Base-by-base conservation (phyloP, 2,329 filamentous ascomycete genomes). In the Aspergillus novoparasiticus region DNA sequence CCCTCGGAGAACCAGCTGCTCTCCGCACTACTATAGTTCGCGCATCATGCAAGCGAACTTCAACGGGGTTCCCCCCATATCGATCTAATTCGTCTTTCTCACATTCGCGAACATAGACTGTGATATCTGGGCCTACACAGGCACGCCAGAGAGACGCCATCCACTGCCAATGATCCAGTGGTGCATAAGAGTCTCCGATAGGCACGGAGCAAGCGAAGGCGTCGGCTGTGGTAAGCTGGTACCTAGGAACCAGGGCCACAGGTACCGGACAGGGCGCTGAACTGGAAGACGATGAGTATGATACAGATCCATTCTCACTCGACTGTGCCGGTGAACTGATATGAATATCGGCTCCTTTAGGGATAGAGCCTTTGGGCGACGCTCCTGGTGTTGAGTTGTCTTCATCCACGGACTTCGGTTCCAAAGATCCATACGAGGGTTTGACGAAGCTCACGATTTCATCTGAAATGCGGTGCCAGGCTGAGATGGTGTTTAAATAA, bases 161-260 rank as follows among this genome's bases (percentile, higher is more conserved):
- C 94, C 94, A 98, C 77, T 96, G 91, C 93, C 94, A 98, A 79
- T 98, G 94, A 71, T 96, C 93, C n/a, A 91, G 85, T 0, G 91
- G 89, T 19, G 88, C 86, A 76, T 96, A 97, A 8, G 85, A 83
- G 73, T 96, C 93, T 21, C 84, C 81, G 68, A 96, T 93, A 1
- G 91, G 90, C 50, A 94, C 88, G 16, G 84, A 82, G 60, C 86
- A 87, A 1, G 93, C 91, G 75, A 90, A 94, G 55, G 84, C 82
- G 74, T 97, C 91, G 1, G 92, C 90, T 0, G 90, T 86, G 14
- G 89, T 90, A 46, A 97, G 86, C 65, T 93, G 92, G 78, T 93
- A 97, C 26, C 91, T 86, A 0, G 90, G 88, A 32, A 97, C 83
- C 23, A 97, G 81, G 4, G 93, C 89, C 30, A 97, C 86, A 0